A percentile compares a stretch with the other conserved stretches of the same genome.
Conservation (phyloP, 2,329 filamentous ascomycete species). For the Eutypella sp. region DNA sequence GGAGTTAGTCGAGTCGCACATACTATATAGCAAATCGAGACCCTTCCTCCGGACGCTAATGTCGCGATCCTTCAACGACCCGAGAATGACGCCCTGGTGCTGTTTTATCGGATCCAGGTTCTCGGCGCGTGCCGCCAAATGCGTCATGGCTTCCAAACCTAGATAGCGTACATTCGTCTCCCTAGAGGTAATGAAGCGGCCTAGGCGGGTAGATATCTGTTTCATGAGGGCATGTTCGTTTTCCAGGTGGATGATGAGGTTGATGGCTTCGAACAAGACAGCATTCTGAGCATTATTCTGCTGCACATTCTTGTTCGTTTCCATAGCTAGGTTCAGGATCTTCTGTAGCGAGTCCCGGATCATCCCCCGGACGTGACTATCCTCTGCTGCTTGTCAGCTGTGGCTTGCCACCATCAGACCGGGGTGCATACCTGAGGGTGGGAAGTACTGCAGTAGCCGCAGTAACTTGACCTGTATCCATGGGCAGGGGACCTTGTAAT, state of each 20-base stretch:
- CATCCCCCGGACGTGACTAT: slow-evolving; percentile 84
- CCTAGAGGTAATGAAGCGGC: slow-evolving; percentile 92
- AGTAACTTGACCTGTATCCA: slow-evolving; percentile 97
- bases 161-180: slow-evolving; percentile 98
- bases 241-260: slow-evolving; percentile 94
- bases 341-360: slow-evolving; percentile 88
- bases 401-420: neutral
- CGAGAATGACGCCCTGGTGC: slow-evolving; percentile 93
- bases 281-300: slow-evolving; percentile 99
- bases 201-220: slow-evolving; percentile 84
- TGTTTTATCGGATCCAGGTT: slow-evolving; percentile 97
- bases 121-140: slow-evolving; percentile 88
- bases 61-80: slow-evolving; percentile 88
- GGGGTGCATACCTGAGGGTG: slow-evolving; percentile 68
- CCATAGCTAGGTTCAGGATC: slow-evolving; percentile 86
- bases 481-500: slow-evolving; percentile 99
- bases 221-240: slow-evolving; percentile 94
- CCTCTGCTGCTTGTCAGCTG: slow-evolving; percentile 53
- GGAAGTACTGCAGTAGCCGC: slow-evolving; percentile 89
- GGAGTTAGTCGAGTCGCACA: slow-evolving; percentile 96
- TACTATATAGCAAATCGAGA: slow-evolving; percentile 95
- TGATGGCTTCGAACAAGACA: slow-evolving; percentile 96
- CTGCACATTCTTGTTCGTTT: slow-evolving; percentile 96
- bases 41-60: slow-evolving; percentile 96
- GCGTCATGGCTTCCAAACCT: slow-evolving; percentile 95